Conservation (phyloP, 2,329 filamentous ascomycete species). For the Trichoderma sp. region DNA sequence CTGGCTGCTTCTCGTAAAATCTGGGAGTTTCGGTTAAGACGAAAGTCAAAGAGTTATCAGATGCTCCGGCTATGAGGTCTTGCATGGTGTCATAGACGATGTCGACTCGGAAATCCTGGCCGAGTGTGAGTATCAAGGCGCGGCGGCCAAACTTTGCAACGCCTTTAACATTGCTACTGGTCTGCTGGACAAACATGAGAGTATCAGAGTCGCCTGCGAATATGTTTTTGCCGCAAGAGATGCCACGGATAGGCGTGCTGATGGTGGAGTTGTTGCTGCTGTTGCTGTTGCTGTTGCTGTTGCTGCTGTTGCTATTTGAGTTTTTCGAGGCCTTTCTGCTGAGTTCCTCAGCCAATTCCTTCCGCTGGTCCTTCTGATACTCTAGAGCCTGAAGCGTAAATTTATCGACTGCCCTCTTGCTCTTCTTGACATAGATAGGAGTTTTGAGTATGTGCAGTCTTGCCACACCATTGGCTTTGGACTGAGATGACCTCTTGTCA, state of each 20-base stretch:
- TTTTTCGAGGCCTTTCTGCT: not conserved
- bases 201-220: constrained; percentile 40
- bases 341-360: constrained; percentile 24
- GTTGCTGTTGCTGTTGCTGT: constrained; percentile 31
- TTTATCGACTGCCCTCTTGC: constrained; percentile 40
- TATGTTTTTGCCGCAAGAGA: constrained; percentile 55
- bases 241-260: constrained; percentile 18
- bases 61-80: constrained; percentile 47
- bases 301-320: constrained; percentile 30
- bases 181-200: constrained; percentile 52
- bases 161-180: constrained; percentile 31
- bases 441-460: constrained; percentile 40
- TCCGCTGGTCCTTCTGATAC: constrained; percentile 36
- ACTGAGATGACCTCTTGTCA: not conserved
- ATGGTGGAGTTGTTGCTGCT: constrained; percentile 32
- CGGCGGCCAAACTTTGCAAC: constrained; percentile 49
- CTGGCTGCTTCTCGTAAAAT: constrained; percentile 46
- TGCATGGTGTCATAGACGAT: constrained; percentile 55
- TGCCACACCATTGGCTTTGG: constrained; percentile 28
- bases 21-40: constrained; percentile 57
- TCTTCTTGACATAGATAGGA: constrained; percentile 40
- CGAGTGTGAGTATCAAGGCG: constrained; percentile 47
- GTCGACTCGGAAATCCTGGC: constrained; percentile 44
- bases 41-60: constrained; percentile 49
- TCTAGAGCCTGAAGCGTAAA: constrained; percentile 37